A percentile compares a stretch with the other conserved stretches of the same genome.
Evolutionary conservation across 2,329 filamentous ascomycete species (phyloP).

Genomic region (Aurifilum marmelostoma): DNA sequence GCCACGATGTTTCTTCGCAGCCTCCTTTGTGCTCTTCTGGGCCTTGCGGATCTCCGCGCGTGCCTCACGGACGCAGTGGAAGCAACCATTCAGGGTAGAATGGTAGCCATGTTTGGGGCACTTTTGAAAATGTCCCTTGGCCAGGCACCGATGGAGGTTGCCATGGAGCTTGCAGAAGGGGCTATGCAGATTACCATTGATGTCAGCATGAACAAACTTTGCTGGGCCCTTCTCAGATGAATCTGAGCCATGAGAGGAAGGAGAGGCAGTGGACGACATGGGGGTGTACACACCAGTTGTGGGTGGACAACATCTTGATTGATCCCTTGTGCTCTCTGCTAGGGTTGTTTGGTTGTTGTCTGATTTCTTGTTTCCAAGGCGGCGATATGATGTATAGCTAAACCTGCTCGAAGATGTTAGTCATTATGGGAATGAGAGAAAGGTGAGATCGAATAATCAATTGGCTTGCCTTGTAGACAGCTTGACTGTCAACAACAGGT

Average conservation of each 20-base stretch:
- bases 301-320: neutral
- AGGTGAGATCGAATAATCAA: too few species aligned
- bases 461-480: too few species aligned
- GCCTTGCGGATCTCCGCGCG: neutral
- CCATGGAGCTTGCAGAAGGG: constrained; percentile 13
- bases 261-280: neutral
- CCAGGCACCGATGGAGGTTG: constrained; percentile 10
- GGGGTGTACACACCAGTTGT: neutral
- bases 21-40: neutral
- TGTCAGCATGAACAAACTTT: neutral
- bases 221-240: neutral
- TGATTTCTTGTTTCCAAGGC: too few species aligned
- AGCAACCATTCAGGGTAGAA: constrained; percentile 5
- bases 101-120: constrained; percentile 15
- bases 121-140: constrained; percentile 1
- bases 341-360: too few species aligned
- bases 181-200: neutral
- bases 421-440: too few species aligned
- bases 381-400: too few species aligned
- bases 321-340: neutral
- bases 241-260: neutral
- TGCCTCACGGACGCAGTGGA: constrained; percentile 1
- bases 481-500: too few species aligned
- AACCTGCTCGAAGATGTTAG: too few species aligned
- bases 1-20: neutral